Base-by-base conservation (phyloP, 2,329 filamentous ascomycete species). In the Venturia carpophila region DNA sequence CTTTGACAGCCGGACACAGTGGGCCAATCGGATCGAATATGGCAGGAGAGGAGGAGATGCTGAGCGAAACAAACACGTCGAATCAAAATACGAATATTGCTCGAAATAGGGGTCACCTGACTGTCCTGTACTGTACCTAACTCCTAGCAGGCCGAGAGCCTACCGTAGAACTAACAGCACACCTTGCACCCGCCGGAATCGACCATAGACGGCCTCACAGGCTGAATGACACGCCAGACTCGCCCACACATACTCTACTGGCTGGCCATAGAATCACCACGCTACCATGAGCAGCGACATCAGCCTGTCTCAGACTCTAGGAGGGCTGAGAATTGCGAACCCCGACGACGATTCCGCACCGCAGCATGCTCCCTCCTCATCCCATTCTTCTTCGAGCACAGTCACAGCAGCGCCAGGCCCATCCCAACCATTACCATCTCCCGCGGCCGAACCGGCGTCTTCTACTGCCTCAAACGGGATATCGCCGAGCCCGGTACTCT, bases 311-410 rank as follows among this genome's bases (percentile, higher is more conserved):
- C 90, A 92, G 79, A 91, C 91, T 73, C 84, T 97, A 73, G 94
- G 94, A 73, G 93, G 93, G 72, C 82, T 99, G 77, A 91, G 93
- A 76, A 97, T 99, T 76, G 93, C 94, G 72, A 99, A 97, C 77
- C 93, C 93, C 65, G 92, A 97, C 79, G 79, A 80, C 67, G 69
- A 75, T 63, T 70, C 65, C 74, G 73, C 30, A 71, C 74, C 68
- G 73, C 66, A 62, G 27, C 45, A 66, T 61, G 71, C 71, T 41
- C 70, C 70, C 56, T 69, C 68, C 15, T 73, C 73, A 11, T 74
- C 73, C 17, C 72, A 71, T 62, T 74, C 72, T 24, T 74, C 74
- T 45, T 70, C 68, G 62, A 72, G 70, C 42, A 67, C 66, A n/a
- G 64, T 62, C 65, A 67, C 65, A 27, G 65, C n/a, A 30, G 37